Conservation (phyloP, 2,329 filamentous ascomycete species). For the Tolypocladium pustulatum region DNA sequence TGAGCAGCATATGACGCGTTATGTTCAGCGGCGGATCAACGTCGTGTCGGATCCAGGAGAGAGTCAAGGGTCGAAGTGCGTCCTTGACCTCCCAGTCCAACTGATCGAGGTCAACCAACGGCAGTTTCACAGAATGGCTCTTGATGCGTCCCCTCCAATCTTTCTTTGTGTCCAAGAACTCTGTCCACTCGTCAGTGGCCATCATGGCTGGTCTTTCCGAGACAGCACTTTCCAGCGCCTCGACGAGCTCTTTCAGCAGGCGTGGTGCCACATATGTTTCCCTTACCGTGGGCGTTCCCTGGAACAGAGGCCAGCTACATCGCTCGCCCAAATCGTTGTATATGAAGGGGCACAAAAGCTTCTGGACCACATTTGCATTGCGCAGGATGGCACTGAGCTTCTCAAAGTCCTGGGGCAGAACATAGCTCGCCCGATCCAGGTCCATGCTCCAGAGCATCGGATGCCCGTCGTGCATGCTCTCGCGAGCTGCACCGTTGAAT, state of each 20-base stretch:
- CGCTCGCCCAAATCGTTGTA: constrained; percentile 17
- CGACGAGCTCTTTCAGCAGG: not conserved
- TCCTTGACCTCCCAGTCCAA: constrained; percentile 13
- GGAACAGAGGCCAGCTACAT: constrained; percentile 1
- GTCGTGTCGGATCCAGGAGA: constrained; percentile 15
- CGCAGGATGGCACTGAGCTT: constrained; percentile 12
- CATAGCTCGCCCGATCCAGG: constrained; percentile 25
- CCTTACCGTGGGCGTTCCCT: too few species aligned
- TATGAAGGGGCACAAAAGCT: constrained; percentile 18
- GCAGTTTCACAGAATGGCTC: constrained; percentile 1
- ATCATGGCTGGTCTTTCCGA: not conserved
- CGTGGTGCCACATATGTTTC: too few species aligned
- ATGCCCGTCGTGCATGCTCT: not conserved
- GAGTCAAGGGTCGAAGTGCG: constrained; percentile 9
- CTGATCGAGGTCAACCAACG: constrained; percentile 10
- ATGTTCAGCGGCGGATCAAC: constrained; percentile 23
- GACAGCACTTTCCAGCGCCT: not conserved
- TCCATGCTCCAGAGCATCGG: constrained; percentile 14
- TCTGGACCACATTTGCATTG: constrained; percentile 19
- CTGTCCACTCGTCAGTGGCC: not conserved
- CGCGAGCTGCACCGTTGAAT: constrained; percentile 7
- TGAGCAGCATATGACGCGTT: constrained; percentile 37
- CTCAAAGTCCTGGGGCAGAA: constrained; percentile 18
- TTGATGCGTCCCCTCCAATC: not conserved
- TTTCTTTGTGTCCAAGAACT: not conserved